A percentile compares a stretch with the other conserved stretches of the same genome.
Evolutionary conservation across 371 early-diverging fungal species (phyloP).

Genomic region (Apophysomyces variabilis): DNA sequence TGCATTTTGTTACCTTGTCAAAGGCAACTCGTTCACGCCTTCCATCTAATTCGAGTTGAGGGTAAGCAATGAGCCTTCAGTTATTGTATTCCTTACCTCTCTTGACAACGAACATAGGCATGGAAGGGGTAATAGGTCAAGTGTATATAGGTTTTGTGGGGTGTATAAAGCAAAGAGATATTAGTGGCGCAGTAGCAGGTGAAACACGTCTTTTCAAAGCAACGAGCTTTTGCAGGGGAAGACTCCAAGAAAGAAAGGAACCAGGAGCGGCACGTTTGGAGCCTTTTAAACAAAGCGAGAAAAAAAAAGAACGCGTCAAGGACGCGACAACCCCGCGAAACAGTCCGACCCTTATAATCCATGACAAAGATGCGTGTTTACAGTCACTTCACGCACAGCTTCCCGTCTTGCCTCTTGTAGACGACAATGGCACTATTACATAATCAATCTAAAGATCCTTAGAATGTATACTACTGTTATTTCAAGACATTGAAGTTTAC

Average conservation of each 20-base stretch:
- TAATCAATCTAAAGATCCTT: too few species aligned
- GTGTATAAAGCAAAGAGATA: constrained; percentile 9
- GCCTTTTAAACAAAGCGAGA: not conserved
- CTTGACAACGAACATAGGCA: constrained; percentile 76
- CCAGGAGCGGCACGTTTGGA: not conserved
- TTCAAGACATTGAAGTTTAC: too few species aligned
- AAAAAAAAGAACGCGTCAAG: constrained; percentile 10
- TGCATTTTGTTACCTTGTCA: constrained; percentile 65
- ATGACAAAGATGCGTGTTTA: constrained; percentile 5
- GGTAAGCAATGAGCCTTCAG: not conserved
- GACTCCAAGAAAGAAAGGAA: not conserved
- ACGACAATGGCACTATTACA: too few species aligned
- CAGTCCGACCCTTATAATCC: not conserved
- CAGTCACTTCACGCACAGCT: not conserved
- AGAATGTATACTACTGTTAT: too few species aligned
- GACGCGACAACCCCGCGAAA: constrained; percentile 9
- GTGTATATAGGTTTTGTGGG: not conserved
- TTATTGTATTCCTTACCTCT: constrained; percentile 52
- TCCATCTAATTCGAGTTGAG: constrained; percentile 62
- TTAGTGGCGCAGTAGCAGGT: constrained; percentile 11
- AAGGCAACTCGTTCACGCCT: constrained; percentile 84
- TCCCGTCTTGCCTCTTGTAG: too few species aligned
- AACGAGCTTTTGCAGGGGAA: not conserved
- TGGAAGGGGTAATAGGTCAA: not conserved
- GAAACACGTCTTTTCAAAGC: not conserved